A percentile compares a stretch with the other conserved stretches of the same genome.
Evolutionary conservation across 345 rosid species (phyloP).

Genomic region (Citrus sp.): DNA sequence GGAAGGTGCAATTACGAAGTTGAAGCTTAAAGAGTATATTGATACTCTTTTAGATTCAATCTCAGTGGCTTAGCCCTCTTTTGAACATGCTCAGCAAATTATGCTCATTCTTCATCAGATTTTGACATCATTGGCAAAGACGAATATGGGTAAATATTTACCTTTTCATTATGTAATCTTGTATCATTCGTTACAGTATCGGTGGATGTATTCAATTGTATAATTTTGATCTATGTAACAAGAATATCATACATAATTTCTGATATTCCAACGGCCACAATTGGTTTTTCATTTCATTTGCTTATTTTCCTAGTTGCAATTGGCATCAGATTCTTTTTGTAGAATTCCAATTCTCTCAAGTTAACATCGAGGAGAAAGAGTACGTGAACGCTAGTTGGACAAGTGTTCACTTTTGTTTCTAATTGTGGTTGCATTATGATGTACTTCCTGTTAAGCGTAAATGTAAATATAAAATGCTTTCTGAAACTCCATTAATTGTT

Average conservation of each 20-base stretch:
- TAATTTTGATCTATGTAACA: background rate
- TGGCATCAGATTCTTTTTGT: background rate
- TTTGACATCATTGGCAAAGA: background rate
- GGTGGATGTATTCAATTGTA: background rate
- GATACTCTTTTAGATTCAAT: constrained; percentile 52
- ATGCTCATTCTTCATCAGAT: background rate
- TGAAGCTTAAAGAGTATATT: constrained; percentile 67
- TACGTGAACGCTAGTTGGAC: no score
- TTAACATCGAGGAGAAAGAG: no score
- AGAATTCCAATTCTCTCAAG: background rate
- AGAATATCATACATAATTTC: background rate
- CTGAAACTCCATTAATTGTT: no score
- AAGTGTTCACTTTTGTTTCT: no score
- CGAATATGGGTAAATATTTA: background rate
- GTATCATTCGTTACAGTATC: background rate
- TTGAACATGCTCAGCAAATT: background rate
- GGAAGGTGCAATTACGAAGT: constrained; percentile 83
- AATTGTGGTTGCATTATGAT: no score
- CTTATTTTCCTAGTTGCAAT: background rate
- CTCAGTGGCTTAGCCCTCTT: constrained; percentile 44
- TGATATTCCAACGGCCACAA: background rate
- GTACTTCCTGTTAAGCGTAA: no score
- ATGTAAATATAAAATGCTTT: no score
- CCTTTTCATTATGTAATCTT: background rate
- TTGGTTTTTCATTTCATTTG: background rate